Evolutionary conservation across 176 grass and related monocot genomes (phyloP), one percentile per base, ranked within the genome.

Genomic region (Avena eriantha): DNA sequence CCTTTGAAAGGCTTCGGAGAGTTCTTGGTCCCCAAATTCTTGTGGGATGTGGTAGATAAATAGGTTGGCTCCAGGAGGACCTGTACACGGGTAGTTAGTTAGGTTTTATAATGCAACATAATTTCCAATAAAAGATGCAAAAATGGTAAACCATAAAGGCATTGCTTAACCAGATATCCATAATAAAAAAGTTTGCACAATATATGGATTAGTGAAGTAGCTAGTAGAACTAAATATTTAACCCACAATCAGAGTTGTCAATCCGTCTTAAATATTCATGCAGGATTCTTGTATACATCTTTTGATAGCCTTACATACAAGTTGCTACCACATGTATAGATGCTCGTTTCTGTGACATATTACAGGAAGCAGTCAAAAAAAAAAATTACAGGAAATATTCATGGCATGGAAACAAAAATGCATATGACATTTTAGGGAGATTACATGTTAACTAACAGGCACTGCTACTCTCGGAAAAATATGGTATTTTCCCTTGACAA

Each of bases 41-140:
- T 95, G 94, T 34, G 94, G 94, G 81, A 95, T 95, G 73, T 95
- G 94, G 66, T 95, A 95, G 58, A 95, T 95, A 87, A 95, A 95
- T 73, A 95, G 88, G 86, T 95, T 95, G 45, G 94, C 94, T 89
- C 94, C 94, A 81, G 94, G 94, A 86, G 94, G 94, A 39, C 94
- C 94, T 95, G 80, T 17, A 93, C 1, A 49, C 70, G 84, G 83
- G 51, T 83, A 55, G 48, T 56, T 21, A 49, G 45, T 57, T 79
- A 16, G 1, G 24, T 26, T 79, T 71, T 19, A 82, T 0, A 82
- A 71, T 4, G 13, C 26, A 71, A 82, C 36, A 51, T 3, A 22
- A 9, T 55, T 56, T 17, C 54, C 26, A 69, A 50, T 35, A 36
- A 7, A 34, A 56, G 73, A 11, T 1, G 45, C 39, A 41, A 10